Percentiles rank a stretch among this genome's conserved stretches.
Evolutionary conservation across 805 yeast genomes (phyloP).

Genomic region (Candida corydali): DNA sequence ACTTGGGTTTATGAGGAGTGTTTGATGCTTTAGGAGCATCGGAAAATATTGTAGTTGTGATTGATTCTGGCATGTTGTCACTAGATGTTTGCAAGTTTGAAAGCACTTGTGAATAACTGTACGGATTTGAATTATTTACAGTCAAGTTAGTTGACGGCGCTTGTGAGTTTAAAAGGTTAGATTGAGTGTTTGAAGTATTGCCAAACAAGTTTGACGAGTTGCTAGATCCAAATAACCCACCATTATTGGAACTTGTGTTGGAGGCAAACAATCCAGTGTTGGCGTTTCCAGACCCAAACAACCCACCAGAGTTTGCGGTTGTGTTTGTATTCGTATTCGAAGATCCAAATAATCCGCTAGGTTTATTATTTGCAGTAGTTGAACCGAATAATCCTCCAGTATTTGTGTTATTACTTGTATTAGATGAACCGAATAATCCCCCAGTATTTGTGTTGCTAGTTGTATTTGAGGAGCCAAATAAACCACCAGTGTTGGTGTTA

Average conservation of each 20-base stretch:
- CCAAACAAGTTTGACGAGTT: conserved; percentile 1
- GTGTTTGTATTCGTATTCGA: conserved; percentile 10
- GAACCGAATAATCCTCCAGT: conserved; percentile 22
- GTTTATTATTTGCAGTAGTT: background rate
- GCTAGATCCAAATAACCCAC: conserved; percentile 19
- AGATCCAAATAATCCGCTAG: conserved; percentile 25
- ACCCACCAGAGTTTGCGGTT: conserved; percentile 13
- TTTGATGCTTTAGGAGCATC: conserved; percentile 8
- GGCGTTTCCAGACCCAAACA: conserved; percentile 18
- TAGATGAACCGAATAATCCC: conserved; percentile 21
- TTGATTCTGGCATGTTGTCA: conserved; percentile 28
- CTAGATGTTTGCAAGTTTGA: conserved; percentile 16
- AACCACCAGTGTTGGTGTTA: conserved; percentile 10
- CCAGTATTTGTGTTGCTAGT: conserved; percentile 10
- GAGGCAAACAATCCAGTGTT: conserved; percentile 20
- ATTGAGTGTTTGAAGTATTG: conserved; percentile 3
- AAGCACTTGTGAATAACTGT: conserved; percentile 24
- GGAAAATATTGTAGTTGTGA: conserved; percentile 25
- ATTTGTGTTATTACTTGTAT: conserved; percentile 9
- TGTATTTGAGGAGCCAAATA: conserved; percentile 15
- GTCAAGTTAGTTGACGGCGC: conserved; percentile 6
- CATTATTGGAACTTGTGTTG: conserved; percentile 3
- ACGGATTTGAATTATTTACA: conserved; percentile 21
- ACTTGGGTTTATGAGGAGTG: conserved; percentile 11
- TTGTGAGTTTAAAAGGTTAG: conserved; percentile 5